Percentiles rank a stretch among this genome's conserved stretches.
Conservation (phyloP, 1,284 basidiomycete genomes). For the Porodaedalea pini region DNA sequence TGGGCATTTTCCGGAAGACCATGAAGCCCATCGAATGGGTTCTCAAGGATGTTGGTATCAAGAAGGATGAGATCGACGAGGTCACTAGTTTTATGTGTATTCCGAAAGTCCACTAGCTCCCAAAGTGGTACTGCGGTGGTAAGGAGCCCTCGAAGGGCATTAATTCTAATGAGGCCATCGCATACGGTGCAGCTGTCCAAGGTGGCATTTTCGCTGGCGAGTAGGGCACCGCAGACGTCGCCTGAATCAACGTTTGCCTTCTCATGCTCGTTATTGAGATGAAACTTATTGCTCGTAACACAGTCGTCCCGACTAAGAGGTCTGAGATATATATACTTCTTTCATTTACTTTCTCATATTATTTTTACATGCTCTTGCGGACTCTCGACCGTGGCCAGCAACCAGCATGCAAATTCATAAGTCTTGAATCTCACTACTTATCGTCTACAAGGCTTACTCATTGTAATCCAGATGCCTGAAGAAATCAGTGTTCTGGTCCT, state of each 20-base stretch:
- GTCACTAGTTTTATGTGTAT: conserved; percentile 97
- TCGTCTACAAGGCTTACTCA: too few species aligned
- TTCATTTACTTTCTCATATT: background rate
- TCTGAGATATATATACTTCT: conserved; percentile 69
- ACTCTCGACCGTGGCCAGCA: conserved; percentile 95
- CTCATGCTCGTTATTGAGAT: conserved; percentile 97
- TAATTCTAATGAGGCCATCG: conserved; percentile 94
- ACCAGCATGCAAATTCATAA: conserved; percentile 94
- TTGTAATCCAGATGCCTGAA: too few species aligned
- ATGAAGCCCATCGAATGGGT: conserved; percentile 99
- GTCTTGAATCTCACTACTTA: too few species aligned
- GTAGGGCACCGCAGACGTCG: conserved; percentile 79
- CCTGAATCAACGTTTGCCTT: conserved; percentile 95
- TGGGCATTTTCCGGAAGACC: conserved; percentile 98
- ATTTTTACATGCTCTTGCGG: conserved; percentile 30
- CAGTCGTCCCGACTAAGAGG: conserved; percentile 97
- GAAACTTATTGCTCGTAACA: conserved; percentile 95
- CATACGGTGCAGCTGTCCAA: conserved; percentile 96
- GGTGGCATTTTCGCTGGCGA: conserved; percentile 93
- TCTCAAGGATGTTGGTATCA: conserved; percentile 94
- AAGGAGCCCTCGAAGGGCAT: conserved; percentile 93
- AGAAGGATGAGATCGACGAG: conserved; percentile 97
- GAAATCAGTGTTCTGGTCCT: too few species aligned
- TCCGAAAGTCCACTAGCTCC: conserved; percentile 95
- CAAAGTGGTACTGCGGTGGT: conserved; percentile 88